Evolutionary conservation across 225 moss, liverwort and hornwort species (phyloP), one percentile per base, ranked within the genome.

Genomic region (Marchantia paleacea): DNA sequence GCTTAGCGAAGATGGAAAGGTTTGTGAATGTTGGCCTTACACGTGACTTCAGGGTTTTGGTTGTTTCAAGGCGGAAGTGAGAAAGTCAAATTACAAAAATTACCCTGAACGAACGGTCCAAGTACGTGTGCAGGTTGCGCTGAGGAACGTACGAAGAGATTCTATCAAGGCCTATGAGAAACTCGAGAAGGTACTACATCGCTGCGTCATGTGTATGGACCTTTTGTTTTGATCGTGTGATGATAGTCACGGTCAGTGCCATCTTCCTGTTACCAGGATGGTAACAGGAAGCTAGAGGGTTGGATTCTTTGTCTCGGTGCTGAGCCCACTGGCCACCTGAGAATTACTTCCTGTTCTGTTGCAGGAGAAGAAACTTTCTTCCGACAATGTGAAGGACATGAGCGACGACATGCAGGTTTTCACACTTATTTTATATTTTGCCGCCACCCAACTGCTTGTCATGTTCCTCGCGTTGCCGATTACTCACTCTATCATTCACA

Each of bases 141-240:
- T 99, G 69, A 88, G 97, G 77, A 99, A 99, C 39, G 99, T 99
- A 77, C 91, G 99, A 87, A 90, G 99, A 83, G 99, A 99, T 85
- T 90, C 92, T 19, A 92, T 95, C 71, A 99, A 95, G 76, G 85
- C 92, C 4, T 94, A 90, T 77, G 95, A 99, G 74, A 99, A 95
- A 82, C 87, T 99, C 71, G 93, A 95, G 86, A 99, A 99, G 97
- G 89, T 89, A 80, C 25, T 52, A 8, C 0, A 50, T 14, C 13
- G 19, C 62, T 13, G 39, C 15, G 88, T 88, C 49, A 48, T 55
- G 48, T 50, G 25, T 22, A 11, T 26, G 73, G 73, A 73, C 2
- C 53, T 72, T 52, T 53, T 12, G 18, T 12, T n/a, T 52, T n/a
- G 52, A 24, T 73, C 18, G 4, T 22, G n/a, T 25, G n/a, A n/a